phyloP scores from a whole-genome alignment of 164 flowering plant species.

The Warburgia ugandensis region DNA sequence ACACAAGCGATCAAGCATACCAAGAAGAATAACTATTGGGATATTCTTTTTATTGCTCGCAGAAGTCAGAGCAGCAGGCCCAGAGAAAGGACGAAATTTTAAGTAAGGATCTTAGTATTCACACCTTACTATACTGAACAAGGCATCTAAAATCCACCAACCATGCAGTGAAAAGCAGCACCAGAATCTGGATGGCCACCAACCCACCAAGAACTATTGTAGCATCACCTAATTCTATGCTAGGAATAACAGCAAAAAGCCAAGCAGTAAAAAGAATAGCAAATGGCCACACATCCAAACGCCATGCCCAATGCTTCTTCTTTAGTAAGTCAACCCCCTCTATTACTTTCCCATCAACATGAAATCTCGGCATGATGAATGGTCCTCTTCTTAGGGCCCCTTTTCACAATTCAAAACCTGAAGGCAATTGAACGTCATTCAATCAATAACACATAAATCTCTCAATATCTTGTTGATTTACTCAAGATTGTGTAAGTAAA shows the following conservation, averaged over 20 bases:
- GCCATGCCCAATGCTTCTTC: constrained; percentile 68
- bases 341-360: constrained; percentile 80
- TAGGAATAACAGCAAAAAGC: constrained; percentile 47
- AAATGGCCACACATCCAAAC: constrained; percentile 80
- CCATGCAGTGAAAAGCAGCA: constrained; percentile 86
- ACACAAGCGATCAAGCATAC: too few relatives aligned
- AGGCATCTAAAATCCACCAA: constrained; percentile 86
- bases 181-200: constrained; percentile 47
- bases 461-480: too few relatives aligned
- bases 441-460: too few relatives aligned
- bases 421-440: too few relatives aligned
- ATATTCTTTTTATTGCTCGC: too few relatives aligned
- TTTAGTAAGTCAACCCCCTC: constrained; percentile 66
- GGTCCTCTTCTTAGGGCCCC: too few relatives aligned
- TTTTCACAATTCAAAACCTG: not conserved
- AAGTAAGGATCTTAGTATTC: not conserved
- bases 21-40: too few relatives aligned
- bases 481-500: too few relatives aligned
- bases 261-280: constrained; percentile 51
- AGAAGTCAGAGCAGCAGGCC: too few relatives aligned
- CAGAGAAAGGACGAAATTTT: too few relatives aligned
- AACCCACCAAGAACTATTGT: constrained; percentile 60
- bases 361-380: constrained; percentile 69
- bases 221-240: constrained; percentile 63
- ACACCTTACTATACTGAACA: constrained; percentile 69